phyloP scores from a whole-genome alignment of 2,329 filamentous ascomycete species.

The Rutstroemia sp. region DNA sequence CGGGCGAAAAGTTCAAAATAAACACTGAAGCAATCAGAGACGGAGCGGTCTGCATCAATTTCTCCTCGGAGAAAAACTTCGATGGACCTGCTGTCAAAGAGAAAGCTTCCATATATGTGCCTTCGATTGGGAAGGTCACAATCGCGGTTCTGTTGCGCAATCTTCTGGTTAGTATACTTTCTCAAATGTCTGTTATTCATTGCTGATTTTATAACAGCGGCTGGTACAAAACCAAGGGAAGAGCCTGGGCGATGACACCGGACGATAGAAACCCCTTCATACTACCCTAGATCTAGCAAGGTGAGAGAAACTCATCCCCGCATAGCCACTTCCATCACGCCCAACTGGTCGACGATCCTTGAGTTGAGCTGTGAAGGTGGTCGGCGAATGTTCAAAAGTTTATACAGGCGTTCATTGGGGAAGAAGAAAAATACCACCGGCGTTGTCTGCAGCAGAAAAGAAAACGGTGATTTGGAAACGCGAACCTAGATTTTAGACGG shows the following conservation, averaged over 20 bases:
- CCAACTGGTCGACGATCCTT: no score
- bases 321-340: no score
- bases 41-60: constrained; percentile 97
- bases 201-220: not conserved
- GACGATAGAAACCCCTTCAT: not conserved
- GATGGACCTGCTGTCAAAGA: constrained; percentile 78
- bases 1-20: constrained; percentile 82
- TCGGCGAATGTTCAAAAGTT: not conserved
- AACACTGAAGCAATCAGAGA: constrained; percentile 75
- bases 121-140: constrained; percentile 94
- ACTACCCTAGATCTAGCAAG: not conserved
- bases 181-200: not conserved
- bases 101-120: constrained; percentile 93
- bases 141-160: constrained; percentile 89
- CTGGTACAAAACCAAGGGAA: constrained; percentile 6
- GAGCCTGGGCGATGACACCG: not conserved
- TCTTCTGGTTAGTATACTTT: constrained; percentile 43
- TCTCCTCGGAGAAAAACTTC: constrained; percentile 94
- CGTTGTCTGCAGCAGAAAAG: no score
- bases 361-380: no score
- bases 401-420: not conserved
- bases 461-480: no score
- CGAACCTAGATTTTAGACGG: no score
- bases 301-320: not conserved
- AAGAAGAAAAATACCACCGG: not conserved